Evolutionary conservation across 2,329 filamentous ascomycete species (phyloP).

Genomic region (Xylaria sp.): DNA sequence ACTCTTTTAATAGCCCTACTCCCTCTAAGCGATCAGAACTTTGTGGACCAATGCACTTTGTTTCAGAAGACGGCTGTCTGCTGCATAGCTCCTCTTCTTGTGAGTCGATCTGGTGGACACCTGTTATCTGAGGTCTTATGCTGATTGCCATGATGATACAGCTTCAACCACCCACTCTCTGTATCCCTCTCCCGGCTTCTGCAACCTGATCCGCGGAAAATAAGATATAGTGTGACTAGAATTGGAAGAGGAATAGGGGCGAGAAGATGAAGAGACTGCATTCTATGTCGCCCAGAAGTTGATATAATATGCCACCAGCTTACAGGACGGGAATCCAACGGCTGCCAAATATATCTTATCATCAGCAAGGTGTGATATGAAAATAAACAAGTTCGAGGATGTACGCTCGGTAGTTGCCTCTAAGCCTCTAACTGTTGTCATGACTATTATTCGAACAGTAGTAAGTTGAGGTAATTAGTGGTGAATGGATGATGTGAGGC

Average conservation of each 20-base stretch:
- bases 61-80: constrained; percentile 23
- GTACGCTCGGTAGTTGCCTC: too few species aligned
- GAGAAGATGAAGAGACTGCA: not conserved
- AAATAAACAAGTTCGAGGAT: too few species aligned
- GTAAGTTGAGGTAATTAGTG: too few species aligned
- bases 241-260: not conserved
- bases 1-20: constrained; percentile 13
- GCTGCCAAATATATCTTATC: too few species aligned
- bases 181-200: constrained; percentile 9
- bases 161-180: constrained; percentile 16
- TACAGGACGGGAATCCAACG: too few species aligned
- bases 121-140: not conserved
- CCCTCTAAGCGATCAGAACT: constrained; percentile 22
- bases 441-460: too few species aligned
- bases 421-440: too few species aligned
- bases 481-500: too few species aligned
- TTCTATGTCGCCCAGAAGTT: too few species aligned
- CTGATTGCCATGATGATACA: constrained; percentile 12
- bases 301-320: too few species aligned
- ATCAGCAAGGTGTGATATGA: too few species aligned
- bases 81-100: constrained; percentile 16
- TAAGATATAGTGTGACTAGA: not conserved
- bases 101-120: not conserved
- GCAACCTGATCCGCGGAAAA: not conserved
- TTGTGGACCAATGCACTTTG: constrained; percentile 19